Evolutionary conservation across 2,329 filamentous ascomycete genomes (phyloP).

Genomic region (Coniochaeta ligniaria): DNA sequence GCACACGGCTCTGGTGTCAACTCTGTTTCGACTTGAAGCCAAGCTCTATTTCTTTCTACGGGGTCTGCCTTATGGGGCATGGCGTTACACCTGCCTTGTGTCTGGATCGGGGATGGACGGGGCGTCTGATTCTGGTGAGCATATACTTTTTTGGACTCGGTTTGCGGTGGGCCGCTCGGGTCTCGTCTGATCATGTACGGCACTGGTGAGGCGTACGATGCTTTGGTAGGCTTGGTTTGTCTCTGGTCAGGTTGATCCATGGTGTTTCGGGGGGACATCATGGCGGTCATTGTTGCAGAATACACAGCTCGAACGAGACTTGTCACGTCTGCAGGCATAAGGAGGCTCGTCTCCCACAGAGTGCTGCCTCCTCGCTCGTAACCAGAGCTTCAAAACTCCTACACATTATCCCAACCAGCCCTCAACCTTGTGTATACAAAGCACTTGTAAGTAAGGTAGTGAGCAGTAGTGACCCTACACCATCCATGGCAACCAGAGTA

Average conservation of each 20-base stretch:
- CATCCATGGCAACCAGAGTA: not conserved
- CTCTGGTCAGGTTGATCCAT: not conserved
- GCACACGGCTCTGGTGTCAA: not conserved
- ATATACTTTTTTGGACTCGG: not conserved
- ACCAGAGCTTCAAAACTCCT: not conserved
- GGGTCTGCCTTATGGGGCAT: not conserved
- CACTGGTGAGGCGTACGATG: not conserved
- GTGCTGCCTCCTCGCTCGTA: not conserved
- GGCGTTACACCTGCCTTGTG: not conserved
- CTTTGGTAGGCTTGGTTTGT: not conserved
- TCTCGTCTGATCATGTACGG: not conserved
- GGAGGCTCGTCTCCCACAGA: not conserved
- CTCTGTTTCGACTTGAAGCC: not conserved
- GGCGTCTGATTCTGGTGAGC: not conserved
- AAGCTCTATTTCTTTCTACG: not conserved
- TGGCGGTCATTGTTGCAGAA: not conserved
- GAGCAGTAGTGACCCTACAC: not conserved
- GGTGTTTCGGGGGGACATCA: not conserved
- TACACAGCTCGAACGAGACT: not conserved
- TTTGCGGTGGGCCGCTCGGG: not conserved
- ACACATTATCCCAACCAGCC: not conserved
- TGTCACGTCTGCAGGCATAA: not conserved
- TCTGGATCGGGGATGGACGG: conserved; percentile 13
- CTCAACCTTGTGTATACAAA: not conserved
- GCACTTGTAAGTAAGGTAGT: not conserved